Base-by-base conservation (phyloP, 148 eudicot genomes). In the Selenicereus undatus region DNA sequence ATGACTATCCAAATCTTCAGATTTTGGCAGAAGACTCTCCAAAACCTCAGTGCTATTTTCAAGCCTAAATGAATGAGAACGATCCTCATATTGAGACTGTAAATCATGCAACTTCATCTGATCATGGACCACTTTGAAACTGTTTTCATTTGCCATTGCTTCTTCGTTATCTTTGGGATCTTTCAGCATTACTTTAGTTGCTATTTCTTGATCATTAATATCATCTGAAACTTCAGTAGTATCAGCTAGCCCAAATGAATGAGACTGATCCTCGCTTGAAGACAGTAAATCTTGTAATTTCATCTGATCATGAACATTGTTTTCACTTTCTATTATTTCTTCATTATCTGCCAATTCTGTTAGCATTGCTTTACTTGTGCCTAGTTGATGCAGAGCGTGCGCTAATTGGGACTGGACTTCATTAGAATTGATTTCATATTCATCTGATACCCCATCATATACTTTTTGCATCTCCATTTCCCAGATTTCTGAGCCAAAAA, bases 361-460 rank as follows among this genome's bases (percentile, higher is more conserved):
- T 68, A 89, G 29, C 54, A 86, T 11, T 43, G 56, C 78, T 81
- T 87, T 87, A 54, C 83, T 84, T 20, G 85, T 70, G 39, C 68
- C 74, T 73, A 82, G 24, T 60, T 84, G 88, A 74, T 83, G 83
- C 78, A 86, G 73, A 17, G 89, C 84, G 64, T 65, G 71, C 45
- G 83, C 86, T 32, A 90, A 83, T 56, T 85, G 86, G 78, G 80
- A 73, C 52, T 81, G 76, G 48, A 82, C 81, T 35, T 88, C 80
- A 62, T 48, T 77, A 50, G 85, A 84, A 13, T 80, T 82, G 51
- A 43, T 71, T 42, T 81, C 88, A 43, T 89, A 88, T 64, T 88
- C 87, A 20, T 68, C 71, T 60, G 70, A 51, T 56, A 78, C 14
- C 73, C 77, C 73, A 24, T 82, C 85, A 58, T 62, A 62, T 62